Evolutionary conservation across 306 rosid genomes (phyloP), one percentile per base, ranked within the genome.

Genomic region (Acacia melanoxylon): DNA sequence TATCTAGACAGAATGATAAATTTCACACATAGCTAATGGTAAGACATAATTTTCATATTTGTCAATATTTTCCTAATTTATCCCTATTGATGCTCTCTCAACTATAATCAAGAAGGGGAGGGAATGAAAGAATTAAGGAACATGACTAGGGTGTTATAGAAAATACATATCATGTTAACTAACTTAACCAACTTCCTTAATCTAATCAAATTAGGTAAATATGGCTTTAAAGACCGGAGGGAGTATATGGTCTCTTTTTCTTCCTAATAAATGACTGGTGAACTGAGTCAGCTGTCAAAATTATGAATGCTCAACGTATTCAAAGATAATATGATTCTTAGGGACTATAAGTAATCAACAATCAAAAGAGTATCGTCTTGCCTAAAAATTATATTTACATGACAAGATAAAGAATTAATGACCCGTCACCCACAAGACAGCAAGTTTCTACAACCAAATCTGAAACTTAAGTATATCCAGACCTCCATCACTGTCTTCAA

Each of bases 401-500:
- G 24, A 83, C 16, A 3, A 65, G 48, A 35, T 44, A 33, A 7
- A 45, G 72, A 81, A 56, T 24, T 75, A 31, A 37, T 17, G 54
- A 15, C 73, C 20, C 59, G 14, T 59, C 31, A 59, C 0, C 15
- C 35, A 24, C 16, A 8, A 66, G 67, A 75, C 76, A 54, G 69
- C 45, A 45, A 13, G 10, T 40, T 62, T 56, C 62, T 49, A 52
- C 6, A 45, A 68, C 16, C 4, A 76, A 29, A 67, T 27, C 78
- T 76, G 66, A 76, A 81, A 77, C 73, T 63, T 46, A 6, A 68
- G 75, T 62, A 33, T 79, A 88, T 93, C 92, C 78, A 82, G 84
- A 74, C 84, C 91, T 35, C 87, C 92, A 78, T 91, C 95, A 62
- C 92, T 86, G 86, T 88, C 95, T 80, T 89, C 95, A 75, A 89